Base-by-base conservation (phyloP, 129 eudicot genomes). In the Chrysanthemum makinoi region DNA sequence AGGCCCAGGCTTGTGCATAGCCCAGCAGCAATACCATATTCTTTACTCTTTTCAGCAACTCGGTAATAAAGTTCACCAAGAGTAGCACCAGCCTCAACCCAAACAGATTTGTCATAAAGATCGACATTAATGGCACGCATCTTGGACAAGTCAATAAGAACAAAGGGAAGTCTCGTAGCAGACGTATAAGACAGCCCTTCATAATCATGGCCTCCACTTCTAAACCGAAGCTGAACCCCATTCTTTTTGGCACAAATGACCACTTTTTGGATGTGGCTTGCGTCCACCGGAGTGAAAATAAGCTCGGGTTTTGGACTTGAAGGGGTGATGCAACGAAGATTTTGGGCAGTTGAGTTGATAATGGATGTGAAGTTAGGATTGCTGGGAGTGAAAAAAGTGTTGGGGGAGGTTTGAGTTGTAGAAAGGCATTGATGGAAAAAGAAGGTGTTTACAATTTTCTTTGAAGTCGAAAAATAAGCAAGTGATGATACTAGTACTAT, bases 161-260 rank as follows among this genome's bases (percentile, higher is more conserved):
- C 26, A 74, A 83, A 86, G 0, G 80, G 72, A 3, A 17, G 10
- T 0, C 68, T 70, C 47, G 60, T 55, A n/a, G 22, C 62, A 2
- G 87, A 74, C 2, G 70, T 73, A 33, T 83, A 86, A 7, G 87
- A 79, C 9, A 77, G 56, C 9, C 90, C 83, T 28, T 82, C 86
- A 10, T 74, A 82, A 17, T 82, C 86, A 65, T 82, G 86, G 66
- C 86, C 83, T 4, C 86, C 83, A 56, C 87, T 83, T 9, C 87
- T 59, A 47, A 79, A 53, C 20, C 87, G 73, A 15, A 79, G 62
- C 18, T 70, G 79, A 65, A 79, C 52, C 1, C 76, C 54, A 0
- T 65, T 57, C 52, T 71, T 55, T 66, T 66, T 83, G 9, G 87
- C 76, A 69, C 87, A 83, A 33, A 70, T 20, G 13, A 83, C 73